phyloP scores from a whole-genome alignment of 352 stramenopile genomes.

The Phytophthora vignae region DNA sequence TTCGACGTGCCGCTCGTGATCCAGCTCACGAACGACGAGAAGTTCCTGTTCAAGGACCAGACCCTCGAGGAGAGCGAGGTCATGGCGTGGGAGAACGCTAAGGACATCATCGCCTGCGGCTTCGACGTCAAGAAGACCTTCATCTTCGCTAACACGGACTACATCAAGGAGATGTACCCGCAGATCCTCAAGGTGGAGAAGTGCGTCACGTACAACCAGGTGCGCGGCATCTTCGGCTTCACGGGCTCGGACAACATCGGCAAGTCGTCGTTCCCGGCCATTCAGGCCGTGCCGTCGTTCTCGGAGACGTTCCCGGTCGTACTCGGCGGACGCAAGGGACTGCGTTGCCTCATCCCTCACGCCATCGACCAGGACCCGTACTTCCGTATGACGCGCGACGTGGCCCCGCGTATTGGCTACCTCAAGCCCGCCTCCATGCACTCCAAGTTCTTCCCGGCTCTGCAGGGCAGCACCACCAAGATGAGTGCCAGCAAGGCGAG shows the following conservation, averaged over 20 bases:
- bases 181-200: conserved; percentile 99
- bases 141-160: conserved; percentile 99
- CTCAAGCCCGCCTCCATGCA: conserved; percentile 98
- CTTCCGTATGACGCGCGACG: conserved; percentile 99
- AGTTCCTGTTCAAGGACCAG: conserved; percentile 99
- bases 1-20: conserved; percentile 99
- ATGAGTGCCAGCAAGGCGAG: conserved; percentile 98
- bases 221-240: conserved; percentile 99
- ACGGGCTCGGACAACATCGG: conserved; percentile 98
- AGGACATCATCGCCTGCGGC: conserved; percentile 99
- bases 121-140: conserved; percentile 99
- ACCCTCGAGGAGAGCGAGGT: conserved; percentile 88
- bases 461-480: conserved; percentile 98
- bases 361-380: conserved; percentile 99
- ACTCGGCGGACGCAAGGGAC: conserved; percentile 84
- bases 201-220: conserved; percentile 97
- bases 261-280: conserved; percentile 98
- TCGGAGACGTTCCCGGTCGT: conserved; percentile 96
- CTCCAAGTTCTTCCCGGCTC: conserved; percentile 99
- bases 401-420: conserved; percentile 97
- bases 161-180: conserved; percentile 99
- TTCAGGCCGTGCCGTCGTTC: conserved; percentile 99
- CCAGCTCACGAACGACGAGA: conserved; percentile 99
- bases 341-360: conserved; percentile 99
- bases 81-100: conserved; percentile 99